These are phyloP conservation scores for Trichoderma orchidacearum DNA, from an alignment of 495 filamentous ascomycete species.

Conservation along the genomic window DNA sequence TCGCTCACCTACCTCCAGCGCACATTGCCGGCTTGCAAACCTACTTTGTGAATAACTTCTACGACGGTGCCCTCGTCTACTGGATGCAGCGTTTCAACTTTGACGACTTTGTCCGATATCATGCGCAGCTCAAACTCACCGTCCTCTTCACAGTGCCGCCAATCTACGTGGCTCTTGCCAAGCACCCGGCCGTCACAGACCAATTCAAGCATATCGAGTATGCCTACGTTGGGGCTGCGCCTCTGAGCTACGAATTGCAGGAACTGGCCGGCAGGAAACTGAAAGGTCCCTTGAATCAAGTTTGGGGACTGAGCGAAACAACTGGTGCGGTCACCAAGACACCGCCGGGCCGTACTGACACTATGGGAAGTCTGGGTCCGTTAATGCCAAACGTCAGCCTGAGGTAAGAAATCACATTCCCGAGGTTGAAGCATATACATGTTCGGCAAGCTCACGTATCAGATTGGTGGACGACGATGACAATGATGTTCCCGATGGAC, in stretches of 20 bases:
- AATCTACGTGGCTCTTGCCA: slow-evolving; percentile 34
- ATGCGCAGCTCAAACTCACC: slow-evolving; percentile 28
- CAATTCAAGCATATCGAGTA: slow-evolving; percentile 19
- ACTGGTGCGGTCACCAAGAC: slow-evolving; percentile 15
- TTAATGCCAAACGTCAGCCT: slow-evolving; percentile 33
- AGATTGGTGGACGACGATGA: slow-evolving; percentile 27
- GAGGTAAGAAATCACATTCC: neutral
- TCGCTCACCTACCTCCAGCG: slow-evolving; percentile 38
- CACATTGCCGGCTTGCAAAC: slow-evolving; percentile 27
- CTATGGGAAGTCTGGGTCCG: slow-evolving; percentile 13
- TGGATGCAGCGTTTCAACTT: slow-evolving; percentile 38
- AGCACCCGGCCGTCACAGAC: slow-evolving; percentile 32
- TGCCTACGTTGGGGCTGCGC: slow-evolving; percentile 17
- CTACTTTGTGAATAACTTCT: slow-evolving; percentile 25
- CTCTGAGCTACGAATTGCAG: slow-evolving; percentile 25
- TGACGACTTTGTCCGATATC: slow-evolving; percentile 25
- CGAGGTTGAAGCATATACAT: neutral
- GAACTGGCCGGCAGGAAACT: slow-evolving; percentile 13
- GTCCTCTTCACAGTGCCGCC: slow-evolving; percentile 37
- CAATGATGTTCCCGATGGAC: slow-evolving; percentile 24
- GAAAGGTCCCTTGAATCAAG: slow-evolving; percentile 36
- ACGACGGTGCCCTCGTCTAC: slow-evolving; percentile 28
- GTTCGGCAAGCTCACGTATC: slow-evolving; percentile 25
- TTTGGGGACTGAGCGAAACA: slow-evolving; percentile 64
- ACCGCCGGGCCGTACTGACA: slow-evolving; percentile 6